These are phyloP conservation scores for Eutrema japonicum DNA, from an alignment of 345 rosid species.

Conservation along the genomic window DNA sequence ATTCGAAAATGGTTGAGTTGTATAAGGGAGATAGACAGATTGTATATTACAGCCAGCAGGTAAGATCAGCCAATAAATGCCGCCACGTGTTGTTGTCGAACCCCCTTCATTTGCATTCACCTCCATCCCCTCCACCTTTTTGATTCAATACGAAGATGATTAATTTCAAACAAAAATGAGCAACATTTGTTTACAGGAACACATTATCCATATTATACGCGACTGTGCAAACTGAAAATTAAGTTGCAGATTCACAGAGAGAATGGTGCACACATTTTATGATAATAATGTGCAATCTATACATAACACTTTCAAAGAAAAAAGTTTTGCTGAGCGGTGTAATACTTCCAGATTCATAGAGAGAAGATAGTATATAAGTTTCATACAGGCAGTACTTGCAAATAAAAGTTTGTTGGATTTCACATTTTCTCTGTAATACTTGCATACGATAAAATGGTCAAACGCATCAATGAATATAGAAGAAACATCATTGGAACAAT, in stretches of 20 bases:
- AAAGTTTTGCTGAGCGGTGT: neutral
- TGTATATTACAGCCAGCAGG: constrained; percentile 92
- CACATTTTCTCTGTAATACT: neutral
- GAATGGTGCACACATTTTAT: neutral
- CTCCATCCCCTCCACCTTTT: constrained; percentile 92
- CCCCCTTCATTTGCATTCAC: constrained; percentile 98
- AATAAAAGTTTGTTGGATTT: neutral
- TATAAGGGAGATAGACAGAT: constrained; percentile 22
- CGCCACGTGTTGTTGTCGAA: constrained; percentile 89
- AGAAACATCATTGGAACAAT: neutral
- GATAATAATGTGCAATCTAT: neutral
- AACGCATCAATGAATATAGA: neutral
- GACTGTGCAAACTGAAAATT: neutral
- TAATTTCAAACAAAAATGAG: neutral
- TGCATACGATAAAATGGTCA: neutral
- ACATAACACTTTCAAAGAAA: neutral
- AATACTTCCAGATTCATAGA: neutral
- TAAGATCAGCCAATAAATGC: constrained; percentile 87
- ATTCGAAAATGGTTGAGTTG: neutral
- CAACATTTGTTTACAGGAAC: neutral
- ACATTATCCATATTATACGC: neutral
- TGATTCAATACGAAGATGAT: constrained; percentile 26
- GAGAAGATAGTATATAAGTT: neutral
- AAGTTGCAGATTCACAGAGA: constrained; percentile 10
- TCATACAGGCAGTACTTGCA: constrained; percentile 5